phyloP scores from a whole-genome alignment of 1,139 yeast genomes.

The Starmera stellimalicola region DNA sequence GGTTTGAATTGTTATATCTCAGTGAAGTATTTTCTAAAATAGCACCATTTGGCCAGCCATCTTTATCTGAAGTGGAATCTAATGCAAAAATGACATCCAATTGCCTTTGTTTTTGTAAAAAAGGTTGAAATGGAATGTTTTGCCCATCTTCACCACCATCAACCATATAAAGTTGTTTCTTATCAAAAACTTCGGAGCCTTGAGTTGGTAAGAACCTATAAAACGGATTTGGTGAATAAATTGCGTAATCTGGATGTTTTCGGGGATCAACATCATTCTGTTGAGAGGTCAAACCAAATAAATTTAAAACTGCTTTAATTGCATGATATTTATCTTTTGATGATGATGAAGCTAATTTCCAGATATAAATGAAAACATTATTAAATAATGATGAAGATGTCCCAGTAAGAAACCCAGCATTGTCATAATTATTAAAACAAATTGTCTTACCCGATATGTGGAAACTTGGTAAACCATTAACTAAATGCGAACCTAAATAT shows the following conservation, averaged over 20 bases:
- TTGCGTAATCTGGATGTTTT: constrained; percentile 52
- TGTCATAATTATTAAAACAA: constrained; percentile 57
- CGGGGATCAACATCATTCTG: constrained; percentile 14
- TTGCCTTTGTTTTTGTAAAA: constrained; percentile 40
- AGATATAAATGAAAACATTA: constrained; percentile 38
- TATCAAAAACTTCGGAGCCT: constrained; percentile 12
- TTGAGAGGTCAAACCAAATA: constrained; percentile 35
- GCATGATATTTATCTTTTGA: constrained; percentile 33
- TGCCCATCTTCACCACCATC: constrained; percentile 68
- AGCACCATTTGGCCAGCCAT: constrained; percentile 59
- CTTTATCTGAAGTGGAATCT: constrained; percentile 54
- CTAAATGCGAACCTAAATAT: constrained; percentile 45
- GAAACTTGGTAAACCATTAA: constrained; percentile 23
- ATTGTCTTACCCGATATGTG: constrained; percentile 15
- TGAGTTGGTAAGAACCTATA: constrained; percentile 23
- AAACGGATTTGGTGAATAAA: constrained; percentile 73
- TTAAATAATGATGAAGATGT: constrained; percentile 68
- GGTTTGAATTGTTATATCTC: constrained; percentile 19
- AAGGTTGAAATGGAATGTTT: constrained; percentile 52
- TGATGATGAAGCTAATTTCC: constrained; percentile 31
- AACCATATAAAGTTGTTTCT: constrained; percentile 34
- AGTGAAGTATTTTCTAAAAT: constrained; percentile 28
- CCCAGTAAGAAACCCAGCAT: constrained; percentile 64
- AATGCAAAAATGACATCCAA: constrained; percentile 51
- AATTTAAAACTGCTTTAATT: constrained; percentile 32